These are phyloP conservation scores for Thermomucor indicae-seudaticae DNA, from an alignment of 371 early-diverging fungal genomes.

Conservation along the genomic window DNA sequence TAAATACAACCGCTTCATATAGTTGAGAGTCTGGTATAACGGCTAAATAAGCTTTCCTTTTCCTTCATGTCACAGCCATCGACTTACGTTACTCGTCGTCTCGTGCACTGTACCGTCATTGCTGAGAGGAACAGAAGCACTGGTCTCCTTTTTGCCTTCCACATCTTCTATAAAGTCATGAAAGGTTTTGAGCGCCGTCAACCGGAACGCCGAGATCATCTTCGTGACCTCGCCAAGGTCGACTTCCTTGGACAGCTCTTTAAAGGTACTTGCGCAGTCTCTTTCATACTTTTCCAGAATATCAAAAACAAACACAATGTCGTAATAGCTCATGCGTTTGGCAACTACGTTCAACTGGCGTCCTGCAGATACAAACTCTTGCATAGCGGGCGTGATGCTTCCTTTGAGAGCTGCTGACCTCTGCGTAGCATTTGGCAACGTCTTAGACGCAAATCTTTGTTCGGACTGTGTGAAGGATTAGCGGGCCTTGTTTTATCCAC, in stretches of 20 bases:
- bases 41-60: background rate
- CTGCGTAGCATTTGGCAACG: constrained; percentile 59
- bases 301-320: constrained; percentile 77
- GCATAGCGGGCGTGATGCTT: constrained; percentile 55
- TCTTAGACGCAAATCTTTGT: constrained; percentile 55
- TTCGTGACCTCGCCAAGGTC: constrained; percentile 43
- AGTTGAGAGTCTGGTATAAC: constrained; percentile 51
- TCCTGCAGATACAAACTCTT: constrained; percentile 61
- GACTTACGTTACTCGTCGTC: constrained; percentile 71
- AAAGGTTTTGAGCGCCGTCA: constrained; percentile 58
- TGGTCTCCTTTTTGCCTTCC: constrained; percentile 31
- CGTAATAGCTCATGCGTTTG: constrained; percentile 59
- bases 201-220: constrained; percentile 51
- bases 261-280: constrained; percentile 17
- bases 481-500: background rate
- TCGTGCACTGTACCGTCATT: constrained; percentile 87
- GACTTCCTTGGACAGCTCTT: constrained; percentile 17
- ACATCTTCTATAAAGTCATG: constrained; percentile 75
- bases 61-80: background rate
- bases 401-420: constrained; percentile 50
- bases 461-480: constrained; percentile 45
- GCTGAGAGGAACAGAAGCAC: constrained; percentile 50
- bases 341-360: constrained; percentile 61
- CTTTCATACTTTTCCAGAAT: constrained; percentile 59
- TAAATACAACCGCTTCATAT: constrained; percentile 54